Evolutionary conservation across 2,329 filamentous ascomycete genomes (phyloP), one percentile per base, ranked within the genome.

Genomic region (Cryphonectria radicalis): DNA sequence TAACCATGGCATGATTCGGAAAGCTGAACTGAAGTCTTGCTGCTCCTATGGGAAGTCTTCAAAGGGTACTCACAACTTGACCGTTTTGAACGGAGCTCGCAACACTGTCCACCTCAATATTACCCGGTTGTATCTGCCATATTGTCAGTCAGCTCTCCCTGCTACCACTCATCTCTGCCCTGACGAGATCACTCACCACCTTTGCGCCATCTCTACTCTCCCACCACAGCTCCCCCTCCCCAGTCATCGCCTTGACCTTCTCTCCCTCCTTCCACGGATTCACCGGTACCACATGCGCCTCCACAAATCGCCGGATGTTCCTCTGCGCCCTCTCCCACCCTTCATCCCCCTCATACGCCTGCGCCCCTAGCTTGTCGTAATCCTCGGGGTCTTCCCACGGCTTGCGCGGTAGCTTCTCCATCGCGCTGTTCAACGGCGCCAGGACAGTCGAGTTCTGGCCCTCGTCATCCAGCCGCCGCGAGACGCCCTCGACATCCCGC

Each of bases 311-410:
- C 77, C 87, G 86, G 74, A 98, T 80, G 77, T 98, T 98, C 75
- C 83, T 83, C 73, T 90, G 87, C 10, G 96, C 95, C 66, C 94
- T 87, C 70, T 94, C 90, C 77, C 92, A 88, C 0, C 94, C 95
- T 22, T 89, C 88, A 0, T 86, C 83, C 0, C 94, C 94, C 63
- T 92, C 89, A 78, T 97, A 98, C 1, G 92, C 93, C 43, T 90
- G 82, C 1, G 87, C 85, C 0, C 93, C 94, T 4, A 92, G 82
- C 1, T 81, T 80, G 4, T 85, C 82, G 79, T 96, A 95, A 75
- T 97, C 94, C 67, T 86, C 81, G 0, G 92, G 89, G 74, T 95
- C 85, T 76, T 92, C 93, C 93, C 93, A 97, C 0, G 95, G 95
- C 80, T 98, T 98, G 67, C 92, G 87, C 0, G 94, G 93, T 35